Base-by-base conservation (phyloP, 129 eudicot genomes). In the Apium graveolens region DNA sequence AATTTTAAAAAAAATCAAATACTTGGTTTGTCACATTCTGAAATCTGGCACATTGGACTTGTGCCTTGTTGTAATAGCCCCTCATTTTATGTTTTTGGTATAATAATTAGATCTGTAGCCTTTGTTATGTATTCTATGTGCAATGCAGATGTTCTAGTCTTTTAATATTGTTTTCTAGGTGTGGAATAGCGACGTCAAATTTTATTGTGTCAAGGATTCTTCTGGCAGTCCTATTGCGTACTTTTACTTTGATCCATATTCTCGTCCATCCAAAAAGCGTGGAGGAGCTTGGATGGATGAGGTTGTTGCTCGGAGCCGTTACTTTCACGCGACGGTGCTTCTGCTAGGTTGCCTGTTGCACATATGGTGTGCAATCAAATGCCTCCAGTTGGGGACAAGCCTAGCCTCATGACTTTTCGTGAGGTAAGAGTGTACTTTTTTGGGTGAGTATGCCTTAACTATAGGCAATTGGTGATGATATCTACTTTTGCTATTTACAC, bases 201-300 rank as follows among this genome's bases (percentile, higher is more conserved):
- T 95, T 84, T 95, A 91, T 78, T 72, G 86, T 41, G 90, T 95
- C 80, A 95, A 91, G 77, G 98, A 91, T 79, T 83, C 93, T 77
- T 82, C 90, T 35, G 97, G 96, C 27, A 80, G 78, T 84, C 94
- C 97, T 31, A 79, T 91, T 77, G 89, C 98, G 18, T 95, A 84
- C 85, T 95, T 95, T 84, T 95, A 91, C 79, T 95, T 95, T 82
- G 98, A 95, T 86, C 98, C 98, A 49, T 95, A 90, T 77, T 90
- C 96, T 70, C 98, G 97, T 37, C 98, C 98, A 77, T 89, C 91
- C 77, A 97, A 95, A 73, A 95, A 95, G 69, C 87, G 92, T 39
- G 98, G 96, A 17, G 98, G 98, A 76, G 98, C 98, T 78, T 95
- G 98, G 98, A 95, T 95, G 98, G 90, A 89, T 81, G 97, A 95